Evolutionary conservation across 495 filamentous ascomycete species (phyloP).

Genomic region (Cercophora scortea): DNA sequence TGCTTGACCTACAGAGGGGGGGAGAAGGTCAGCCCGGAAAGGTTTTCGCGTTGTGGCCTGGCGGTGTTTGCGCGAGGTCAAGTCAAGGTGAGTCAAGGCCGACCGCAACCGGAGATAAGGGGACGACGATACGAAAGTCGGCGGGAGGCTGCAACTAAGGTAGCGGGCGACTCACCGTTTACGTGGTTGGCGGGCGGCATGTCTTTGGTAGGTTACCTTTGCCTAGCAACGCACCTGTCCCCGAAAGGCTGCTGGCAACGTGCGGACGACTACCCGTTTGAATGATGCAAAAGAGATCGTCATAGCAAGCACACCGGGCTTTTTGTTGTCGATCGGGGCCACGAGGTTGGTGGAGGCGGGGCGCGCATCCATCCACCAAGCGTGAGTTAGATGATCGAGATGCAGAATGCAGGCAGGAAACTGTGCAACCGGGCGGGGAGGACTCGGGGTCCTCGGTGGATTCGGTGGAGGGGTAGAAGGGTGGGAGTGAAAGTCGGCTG

Average conservation of each 20-base stretch:
- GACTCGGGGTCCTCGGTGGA: background rate
- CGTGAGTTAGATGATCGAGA: background rate
- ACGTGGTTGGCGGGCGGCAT: slow-evolving; percentile 7
- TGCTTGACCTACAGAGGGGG: background rate
- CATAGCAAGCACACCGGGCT: slow-evolving; percentile 2
- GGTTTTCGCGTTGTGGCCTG: too few species aligned
- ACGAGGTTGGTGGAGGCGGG: background rate
- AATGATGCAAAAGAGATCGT: slow-evolving; percentile 1
- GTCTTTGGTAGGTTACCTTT: background rate
- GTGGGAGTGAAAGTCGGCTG: too few species aligned
- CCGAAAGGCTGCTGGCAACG: slow-evolving; percentile 5
- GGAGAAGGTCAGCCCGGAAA: too few species aligned
- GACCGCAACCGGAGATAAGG: background rate
- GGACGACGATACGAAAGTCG: background rate
- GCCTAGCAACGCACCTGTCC: background rate
- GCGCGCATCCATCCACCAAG: background rate
- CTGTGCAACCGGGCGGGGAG: background rate
- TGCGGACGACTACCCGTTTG: slow-evolving; percentile 2
- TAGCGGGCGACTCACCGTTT: slow-evolving; percentile 7
- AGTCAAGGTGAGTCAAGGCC: background rate
- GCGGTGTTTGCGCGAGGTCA: too few species aligned
- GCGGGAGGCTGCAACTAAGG: background rate
- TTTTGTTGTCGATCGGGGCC: background rate
- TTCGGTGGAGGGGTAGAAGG: background rate
- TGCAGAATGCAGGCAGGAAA: background rate